Conservation (phyloP, 345 rosid genomes). For the Syzygium aromaticum region DNA sequence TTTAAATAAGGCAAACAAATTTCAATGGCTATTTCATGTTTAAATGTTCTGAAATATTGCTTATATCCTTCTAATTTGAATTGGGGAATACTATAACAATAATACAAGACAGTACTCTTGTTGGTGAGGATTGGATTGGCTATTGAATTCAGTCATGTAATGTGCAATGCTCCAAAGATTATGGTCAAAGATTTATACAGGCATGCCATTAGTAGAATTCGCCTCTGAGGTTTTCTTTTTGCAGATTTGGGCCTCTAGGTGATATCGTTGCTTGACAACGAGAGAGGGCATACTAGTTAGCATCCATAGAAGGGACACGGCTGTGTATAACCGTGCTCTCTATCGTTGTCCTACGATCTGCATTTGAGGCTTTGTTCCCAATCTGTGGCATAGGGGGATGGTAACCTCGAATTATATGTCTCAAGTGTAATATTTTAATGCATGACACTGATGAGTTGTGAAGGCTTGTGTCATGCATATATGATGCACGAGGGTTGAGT, state of each 20-base stretch:
- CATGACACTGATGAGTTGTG: not conserved
- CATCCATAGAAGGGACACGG: constrained; percentile 17
- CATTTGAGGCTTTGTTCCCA: not conserved
- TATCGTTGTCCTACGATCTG: constrained; percentile 21
- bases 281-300: constrained; percentile 52
- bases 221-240: not conserved
- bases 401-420: not conserved
- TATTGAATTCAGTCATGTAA: not conserved
- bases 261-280: constrained; percentile 22
- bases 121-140: not conserved
- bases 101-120: not conserved
- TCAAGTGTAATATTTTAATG: not conserved
- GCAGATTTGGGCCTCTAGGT: not conserved
- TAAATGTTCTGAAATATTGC: not conserved
- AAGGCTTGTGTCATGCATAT: not conserved
- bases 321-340: constrained; percentile 29
- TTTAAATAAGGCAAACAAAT: not conserved
- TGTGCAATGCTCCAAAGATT: not conserved
- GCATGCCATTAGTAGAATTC: not conserved
- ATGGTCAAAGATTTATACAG: not conserved
- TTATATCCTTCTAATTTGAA: not conserved
- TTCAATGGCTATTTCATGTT: not conserved
- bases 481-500: not conserved
- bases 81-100: fast-evolving
- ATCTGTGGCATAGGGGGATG: not conserved